Evolutionary conservation across 225 moss, liverwort and hornwort species (phyloP), one percentile per base, ranked within the genome.

Genomic region (Polytrichum formosum): DNA sequence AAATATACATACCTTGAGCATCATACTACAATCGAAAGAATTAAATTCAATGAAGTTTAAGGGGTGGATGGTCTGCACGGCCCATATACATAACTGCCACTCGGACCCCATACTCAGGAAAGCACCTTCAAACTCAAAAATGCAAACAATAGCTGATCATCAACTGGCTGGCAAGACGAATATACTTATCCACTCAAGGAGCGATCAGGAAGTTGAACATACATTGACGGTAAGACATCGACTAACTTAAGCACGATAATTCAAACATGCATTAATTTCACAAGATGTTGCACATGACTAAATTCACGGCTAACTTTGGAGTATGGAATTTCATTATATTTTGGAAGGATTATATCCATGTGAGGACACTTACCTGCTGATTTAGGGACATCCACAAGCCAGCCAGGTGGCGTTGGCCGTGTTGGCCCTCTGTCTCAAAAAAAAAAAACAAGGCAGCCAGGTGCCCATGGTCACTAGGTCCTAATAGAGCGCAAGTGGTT

Each of bases 1-100:
- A 30, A 30, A 6, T 30, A 6, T 30, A 61, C 61, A 61, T 61
- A 61, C 61, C 61, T 61, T 61, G 61, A 61, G 21, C 61, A 61
- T 61, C 19, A 61, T 61, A 61, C 61, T 61, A 23, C 61, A 61
- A 61, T 61, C 25, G 1, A 23, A 61, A 20, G 25, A n/a, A 61
- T 8, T 20, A 61, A 26, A n/a, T 5, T 4, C 61, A 0, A 23
- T 20, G 6, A 22, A 7, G 26, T 61, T 26, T 61, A 23, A 8
- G 61, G 6, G 5, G 61, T 61, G 61, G 61, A 8, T 5, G 0
- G 61, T 20, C 22, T 23, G 61, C 19, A 61, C 61, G 26, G 19
- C 61, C 22, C 60, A 60, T 5, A 26, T 5, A 61, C 61, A 61
- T 61, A 61, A 7, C 9, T 8, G 61, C 61, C 21, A 0, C 20